Evolutionary conservation across 805 yeast genomes (phyloP).

Genomic region (Teunomyces cretensis): DNA sequence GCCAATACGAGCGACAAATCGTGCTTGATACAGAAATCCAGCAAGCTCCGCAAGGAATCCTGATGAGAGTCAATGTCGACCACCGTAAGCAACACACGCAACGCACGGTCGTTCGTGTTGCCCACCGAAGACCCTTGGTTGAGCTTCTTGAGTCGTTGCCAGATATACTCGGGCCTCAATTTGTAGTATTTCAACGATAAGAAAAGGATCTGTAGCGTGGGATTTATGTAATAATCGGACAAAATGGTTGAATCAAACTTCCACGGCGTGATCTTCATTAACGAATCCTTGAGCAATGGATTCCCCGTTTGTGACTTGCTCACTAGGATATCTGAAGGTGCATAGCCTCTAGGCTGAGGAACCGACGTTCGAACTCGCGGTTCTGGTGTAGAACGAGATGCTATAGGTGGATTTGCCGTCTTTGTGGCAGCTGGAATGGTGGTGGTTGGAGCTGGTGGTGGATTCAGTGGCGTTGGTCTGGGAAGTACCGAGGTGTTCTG

Average conservation of each 20-base stretch:
- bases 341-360: slow-evolving; percentile 2
- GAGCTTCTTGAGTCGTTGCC: slow-evolving; percentile 49
- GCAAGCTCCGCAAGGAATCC: slow-evolving; percentile 47
- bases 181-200: slow-evolving; percentile 72
- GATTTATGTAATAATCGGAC: slow-evolving; percentile 62
- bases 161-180: slow-evolving; percentile 71
- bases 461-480: not conserved
- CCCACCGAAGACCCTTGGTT: slow-evolving; percentile 31
- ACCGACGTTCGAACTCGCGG: not conserved
- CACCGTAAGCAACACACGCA: slow-evolving; percentile 58
- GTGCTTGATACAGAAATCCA: slow-evolving; percentile 49
- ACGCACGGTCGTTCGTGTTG: slow-evolving; percentile 37
- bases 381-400: not conserved
- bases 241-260: slow-evolving; percentile 54
- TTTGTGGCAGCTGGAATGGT: not conserved
- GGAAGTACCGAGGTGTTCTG: not conserved
- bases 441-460: not conserved
- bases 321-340: slow-evolving; percentile 14
- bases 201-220: slow-evolving; percentile 57
- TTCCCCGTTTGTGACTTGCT: slow-evolving; percentile 66
- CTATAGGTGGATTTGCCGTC: not conserved
- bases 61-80: slow-evolving; percentile 64
- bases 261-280: slow-evolving; percentile 51
- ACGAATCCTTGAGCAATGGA: slow-evolving; percentile 55
- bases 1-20: slow-evolving; percentile 50